Evolutionary conservation across 1,284 basidiomycete species (phyloP).

Genomic region (Amylostereum areolatum): DNA sequence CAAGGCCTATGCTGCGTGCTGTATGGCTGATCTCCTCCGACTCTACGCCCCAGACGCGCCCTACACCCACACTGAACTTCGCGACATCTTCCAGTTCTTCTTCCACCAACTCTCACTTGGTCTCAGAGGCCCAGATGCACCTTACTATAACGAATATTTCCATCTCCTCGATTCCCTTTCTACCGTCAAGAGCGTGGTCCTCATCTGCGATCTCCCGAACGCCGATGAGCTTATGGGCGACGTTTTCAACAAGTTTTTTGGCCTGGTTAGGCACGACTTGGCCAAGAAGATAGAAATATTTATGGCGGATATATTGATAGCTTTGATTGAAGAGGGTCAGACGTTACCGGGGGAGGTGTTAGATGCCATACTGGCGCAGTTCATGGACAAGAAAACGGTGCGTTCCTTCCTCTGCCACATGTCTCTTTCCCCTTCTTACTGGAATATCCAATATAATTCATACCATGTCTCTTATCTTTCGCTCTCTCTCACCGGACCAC

Average conservation of each 20-base stretch:
- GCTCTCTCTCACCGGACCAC: conserved; percentile 7
- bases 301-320: conserved; percentile 84
- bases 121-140: conserved; percentile 63
- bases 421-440: background rate
- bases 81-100: conserved; percentile 96
- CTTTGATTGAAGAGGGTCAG: conserved; percentile 83
- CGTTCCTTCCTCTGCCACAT: conserved; percentile 21
- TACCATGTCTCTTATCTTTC: background rate
- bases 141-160: conserved; percentile 88
- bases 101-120: conserved; percentile 75
- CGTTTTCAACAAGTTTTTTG: conserved; percentile 82
- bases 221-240: conserved; percentile 83
- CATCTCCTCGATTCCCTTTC: conserved; percentile 89
- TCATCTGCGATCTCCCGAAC: conserved; percentile 86
- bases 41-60: conserved; percentile 97
- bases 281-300: conserved; percentile 88
- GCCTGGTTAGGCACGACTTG: conserved; percentile 74
- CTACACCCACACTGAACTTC: conserved; percentile 81
- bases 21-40: conserved; percentile 88
- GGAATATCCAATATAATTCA: too few relatives aligned
- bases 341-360: conserved; percentile 74
- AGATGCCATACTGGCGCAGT: conserved; percentile 81
- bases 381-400: conserved; percentile 71
- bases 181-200: conserved; percentile 90
- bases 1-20: conserved; percentile 91